Conservation (phyloP, 352 stramenopile genomes). For the Pythium sukuiense region DNA sequence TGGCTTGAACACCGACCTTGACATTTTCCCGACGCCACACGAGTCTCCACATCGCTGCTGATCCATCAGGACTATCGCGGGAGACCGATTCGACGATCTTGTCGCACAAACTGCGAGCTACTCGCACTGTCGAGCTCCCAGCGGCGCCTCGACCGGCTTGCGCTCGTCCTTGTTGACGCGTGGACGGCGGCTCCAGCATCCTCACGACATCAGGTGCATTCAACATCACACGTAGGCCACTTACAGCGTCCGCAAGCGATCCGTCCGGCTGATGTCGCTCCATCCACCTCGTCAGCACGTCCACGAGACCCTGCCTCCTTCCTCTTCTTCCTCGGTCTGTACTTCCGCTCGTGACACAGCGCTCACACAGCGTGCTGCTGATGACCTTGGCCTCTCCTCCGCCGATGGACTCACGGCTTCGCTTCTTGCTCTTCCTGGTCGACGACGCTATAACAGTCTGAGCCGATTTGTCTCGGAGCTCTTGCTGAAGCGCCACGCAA, state of each 20-base stretch:
- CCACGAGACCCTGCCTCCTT: not conserved
- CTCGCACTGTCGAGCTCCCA: not conserved
- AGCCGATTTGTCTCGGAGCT: conserved; percentile 19
- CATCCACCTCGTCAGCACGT: conserved; percentile 10
- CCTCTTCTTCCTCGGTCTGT: not conserved
- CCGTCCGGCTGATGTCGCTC: not conserved
- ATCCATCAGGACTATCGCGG: not conserved
- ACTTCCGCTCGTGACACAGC: not conserved
- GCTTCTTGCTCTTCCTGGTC: conserved; percentile 21
- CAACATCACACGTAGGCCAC: conserved; percentile 10
- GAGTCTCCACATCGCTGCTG: conserved; percentile 9
- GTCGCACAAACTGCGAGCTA: conserved; percentile 14
- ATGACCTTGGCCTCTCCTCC: not conserved
- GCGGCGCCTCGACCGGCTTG: not conserved
- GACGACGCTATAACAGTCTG: not conserved
- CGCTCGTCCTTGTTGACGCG: not conserved
- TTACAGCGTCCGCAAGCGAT: not conserved
- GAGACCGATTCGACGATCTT: conserved; percentile 5
- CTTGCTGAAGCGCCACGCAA: conserved; percentile 10
- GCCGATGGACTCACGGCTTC: conserved; percentile 13
- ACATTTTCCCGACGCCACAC: conserved; percentile 14
- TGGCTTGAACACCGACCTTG: not conserved
- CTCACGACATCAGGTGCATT: conserved; percentile 15
- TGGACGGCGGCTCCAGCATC: conserved; percentile 3
- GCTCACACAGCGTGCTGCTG: not conserved